Base-by-base conservation (phyloP, 148 eudicot species). In the Vaccinium myrtillus region DNA sequence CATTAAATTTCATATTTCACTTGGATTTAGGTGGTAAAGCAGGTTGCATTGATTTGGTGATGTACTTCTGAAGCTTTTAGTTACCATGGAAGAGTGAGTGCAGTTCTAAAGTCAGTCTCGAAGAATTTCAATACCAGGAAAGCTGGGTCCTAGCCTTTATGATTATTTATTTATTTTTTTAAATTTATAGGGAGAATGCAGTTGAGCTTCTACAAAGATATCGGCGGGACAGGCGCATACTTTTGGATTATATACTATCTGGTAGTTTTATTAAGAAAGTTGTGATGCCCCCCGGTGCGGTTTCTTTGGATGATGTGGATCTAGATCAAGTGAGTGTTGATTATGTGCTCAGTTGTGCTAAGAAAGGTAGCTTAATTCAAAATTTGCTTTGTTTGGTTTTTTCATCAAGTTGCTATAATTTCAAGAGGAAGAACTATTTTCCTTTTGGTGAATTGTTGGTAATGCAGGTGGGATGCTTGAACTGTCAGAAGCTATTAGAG, bases 281-380 rank as follows among this genome's bases (percentile, higher is more conserved):
- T 74, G 90, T 95, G 81, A 90, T 97, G 92, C 99, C 99, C 63
- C 99, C 99, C 1, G 98, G 99, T n/a, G 99, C 99, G 12, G 94
- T 97, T 83, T 90, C 99, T 13, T 88, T 97, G 59, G 99, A 97
- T 89, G 99, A 97, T 86, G 97, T 97, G 88, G 99, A 97, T 95
- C 91, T 97, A 16, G 99, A 95, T 92, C 99, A 95, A 97, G 94
- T 97, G 86, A 97, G 99, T 79, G 99, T 95, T 10, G 99, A 97
- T 91, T 91, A 89, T 86, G 97, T 95, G 43, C 94, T 97, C 48
- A 91, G 88, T 75, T 92, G 95, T 89, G 94, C 92, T 13, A 97
- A 90, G 85, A 94, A 94, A 94, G 99, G 99, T 97, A 48, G 48
- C 15, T 39, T 16, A 14, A 51, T 25, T 67, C 59, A 46, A n/a